Evolutionary conservation across 129 eudicot genomes (phyloP).

Genomic region (Flaveria trinervia): DNA sequence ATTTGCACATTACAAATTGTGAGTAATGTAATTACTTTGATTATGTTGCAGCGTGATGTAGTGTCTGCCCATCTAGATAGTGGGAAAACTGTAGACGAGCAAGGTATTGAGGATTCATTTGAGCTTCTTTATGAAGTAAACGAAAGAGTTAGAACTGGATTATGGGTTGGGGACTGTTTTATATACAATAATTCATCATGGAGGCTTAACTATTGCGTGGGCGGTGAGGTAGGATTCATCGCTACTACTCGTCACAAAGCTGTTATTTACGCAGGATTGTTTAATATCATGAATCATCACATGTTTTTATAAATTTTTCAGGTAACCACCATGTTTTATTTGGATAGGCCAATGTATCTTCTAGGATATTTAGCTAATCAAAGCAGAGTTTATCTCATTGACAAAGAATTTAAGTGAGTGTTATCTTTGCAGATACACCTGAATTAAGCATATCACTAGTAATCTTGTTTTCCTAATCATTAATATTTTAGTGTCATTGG

Average conservation of each 20-base stretch:
- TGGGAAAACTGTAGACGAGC: constrained; percentile 86
- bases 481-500: constrained; percentile 71
- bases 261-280: background rate
- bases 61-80: constrained; percentile 82
- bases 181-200: constrained; percentile 91
- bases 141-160: constrained; percentile 90
- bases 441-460: constrained; percentile 1
- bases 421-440: constrained; percentile 8
- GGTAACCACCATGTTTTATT: constrained; percentile 97
- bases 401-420: constrained; percentile 95
- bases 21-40: constrained; percentile 10
- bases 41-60: constrained; percentile 73
- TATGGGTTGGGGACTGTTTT: constrained; percentile 98
- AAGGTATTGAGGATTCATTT: constrained; percentile 90
- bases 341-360: constrained; percentile 97
- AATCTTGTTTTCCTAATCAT: constrained; percentile 10
- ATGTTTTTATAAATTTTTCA: constrained; percentile 27
- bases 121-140: constrained; percentile 75
- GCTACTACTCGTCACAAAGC: background rate
- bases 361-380: constrained; percentile 93
- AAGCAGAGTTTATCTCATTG: constrained; percentile 87
- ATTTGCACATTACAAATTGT: background rate
- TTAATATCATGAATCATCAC: background rate
- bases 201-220: constrained; percentile 97
- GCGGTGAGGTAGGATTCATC: constrained; percentile 79